Base-by-base conservation (phyloP, 805 yeast species). In the Candida nitratophila region DNA sequence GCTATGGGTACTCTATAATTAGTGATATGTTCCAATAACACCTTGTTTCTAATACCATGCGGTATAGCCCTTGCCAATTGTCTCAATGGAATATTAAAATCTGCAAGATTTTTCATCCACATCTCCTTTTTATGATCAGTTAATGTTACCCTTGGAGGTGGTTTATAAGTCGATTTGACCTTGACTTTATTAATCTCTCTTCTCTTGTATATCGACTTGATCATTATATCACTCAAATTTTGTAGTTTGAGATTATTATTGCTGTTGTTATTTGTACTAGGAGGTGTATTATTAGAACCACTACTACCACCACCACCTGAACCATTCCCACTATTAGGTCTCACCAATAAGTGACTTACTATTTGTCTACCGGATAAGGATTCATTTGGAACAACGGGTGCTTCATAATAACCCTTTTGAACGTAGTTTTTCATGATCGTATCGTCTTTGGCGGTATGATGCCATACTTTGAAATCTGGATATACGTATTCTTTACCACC, bases 101-200 rank as follows among this genome's bases (percentile, higher is more conserved):
- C 73, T 3, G 93, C 86, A 42, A 91, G 69, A 55, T 88, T 95
- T 42, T 74, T 74, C 39, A 91, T 67, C 99, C 99, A 91, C 2
- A 80, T 69, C 48, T 87, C 96, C 46, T 83, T 74, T 58, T 86
- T 86, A 56, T 81, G 83, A 47, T 90, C 96, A 0, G 97, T 90
- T 27, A 91, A 63, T 0, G 96, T 91, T 24, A 91, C 96, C 49
- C 96, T 69, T 12, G 95, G 90, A 1, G 96, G 96, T 6, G 91
- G 86, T 49, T 77, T 81, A 65, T 80, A 86, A 6, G 79, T 70
- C 2, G 81, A 68, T 22, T 73, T 74, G 11, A 73, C 64, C 3
- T 64, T 59, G 14, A 80, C 65, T 37, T 69, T 66, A 52, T 74
- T 75, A 45, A 69, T 58, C 20, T 66, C 57, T 24, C 71, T 65